These are phyloP conservation scores for Platanthera zijinensis DNA, from an alignment of 106 monocot genomes.

Conservation along the genomic window DNA sequence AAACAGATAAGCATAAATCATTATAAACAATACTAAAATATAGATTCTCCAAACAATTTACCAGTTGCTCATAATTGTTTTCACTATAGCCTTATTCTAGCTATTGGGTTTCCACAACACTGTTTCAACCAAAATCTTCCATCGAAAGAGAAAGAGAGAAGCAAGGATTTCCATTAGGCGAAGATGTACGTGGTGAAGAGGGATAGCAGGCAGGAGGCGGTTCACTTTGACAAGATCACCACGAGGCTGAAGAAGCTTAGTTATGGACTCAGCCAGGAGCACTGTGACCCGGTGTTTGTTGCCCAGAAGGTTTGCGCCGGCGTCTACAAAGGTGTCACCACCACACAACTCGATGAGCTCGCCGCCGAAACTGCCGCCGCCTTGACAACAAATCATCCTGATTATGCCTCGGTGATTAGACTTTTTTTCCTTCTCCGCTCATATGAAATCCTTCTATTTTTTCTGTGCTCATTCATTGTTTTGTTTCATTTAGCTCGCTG, in stretches of 20 bases:
- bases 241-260: constrained; percentile 84
- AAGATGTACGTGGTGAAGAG: constrained; percentile 88
- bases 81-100: too few species aligned
- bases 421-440: not conserved
- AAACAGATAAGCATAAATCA: too few species aligned
- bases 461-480: not conserved
- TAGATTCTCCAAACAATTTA: too few species aligned
- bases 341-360: constrained; percentile 60
- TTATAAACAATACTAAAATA: too few species aligned
- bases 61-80: too few species aligned
- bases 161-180: not conserved
- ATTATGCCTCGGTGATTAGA: constrained; percentile 51
- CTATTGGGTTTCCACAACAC: too few species aligned
- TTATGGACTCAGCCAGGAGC: constrained; percentile 49
- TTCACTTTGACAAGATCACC: constrained; percentile 98
- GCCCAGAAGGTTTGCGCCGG: constrained; percentile 76
- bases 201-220: constrained; percentile 62
- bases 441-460: not conserved
- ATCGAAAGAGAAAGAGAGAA: not conserved
- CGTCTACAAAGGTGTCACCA: constrained; percentile 53
- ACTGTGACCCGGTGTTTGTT: constrained; percentile 58
- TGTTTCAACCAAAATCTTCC: constrained; percentile 14
- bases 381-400: constrained; percentile 85
- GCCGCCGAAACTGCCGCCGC: constrained; percentile 93
- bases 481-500: constrained; percentile 50